Evolutionary conservation across 164 flowering plant genomes (phyloP).

Genomic region (Platanus orientalis): DNA sequence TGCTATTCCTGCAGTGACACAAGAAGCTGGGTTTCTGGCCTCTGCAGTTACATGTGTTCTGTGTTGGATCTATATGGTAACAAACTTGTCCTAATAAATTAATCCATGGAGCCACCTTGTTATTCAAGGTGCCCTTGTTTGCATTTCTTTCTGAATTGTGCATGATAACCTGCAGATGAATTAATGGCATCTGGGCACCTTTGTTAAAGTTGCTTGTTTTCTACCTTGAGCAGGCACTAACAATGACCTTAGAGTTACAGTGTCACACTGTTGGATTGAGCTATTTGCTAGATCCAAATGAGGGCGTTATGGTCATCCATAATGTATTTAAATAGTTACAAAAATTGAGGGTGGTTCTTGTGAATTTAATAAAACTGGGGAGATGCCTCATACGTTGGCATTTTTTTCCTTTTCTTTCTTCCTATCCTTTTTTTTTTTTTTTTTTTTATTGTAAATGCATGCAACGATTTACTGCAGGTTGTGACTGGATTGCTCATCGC

Average conservation of each 20-base stretch:
- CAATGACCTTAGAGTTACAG: too few relatives aligned
- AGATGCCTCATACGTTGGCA: neutral
- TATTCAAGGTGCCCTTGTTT: neutral
- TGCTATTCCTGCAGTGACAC: conserved; percentile 96
- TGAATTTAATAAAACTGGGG: neutral
- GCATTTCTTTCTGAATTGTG: neutral
- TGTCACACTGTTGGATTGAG: too few relatives aligned
- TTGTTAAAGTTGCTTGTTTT: too few relatives aligned
- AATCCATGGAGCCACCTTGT: neutral
- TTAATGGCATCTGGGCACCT: too few relatives aligned
- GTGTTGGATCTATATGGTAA: conserved; percentile 94
- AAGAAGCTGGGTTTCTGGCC: conserved; percentile 93
- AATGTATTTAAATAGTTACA: neutral
- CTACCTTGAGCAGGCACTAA: too few relatives aligned
- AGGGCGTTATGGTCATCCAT: too few relatives aligned
- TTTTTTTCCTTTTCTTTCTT: conserved; percentile 4
- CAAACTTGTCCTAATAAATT: neutral
- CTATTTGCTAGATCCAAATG: too few relatives aligned
- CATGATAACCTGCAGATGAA: neutral
- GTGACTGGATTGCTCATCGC: conserved; percentile 87
- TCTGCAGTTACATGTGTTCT: conserved; percentile 68
- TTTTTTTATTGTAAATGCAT: too few relatives aligned
- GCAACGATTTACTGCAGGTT: conserved; percentile 45
- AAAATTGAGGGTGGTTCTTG: neutral
- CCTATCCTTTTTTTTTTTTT: neutral